A percentile compares a stretch with the other conserved stretches of the same genome.
These are phyloP conservation scores for Stephanodiscus minutulus DNA, from an alignment of 108 stramenopile genomes.

Conservation along the genomic window DNA sequence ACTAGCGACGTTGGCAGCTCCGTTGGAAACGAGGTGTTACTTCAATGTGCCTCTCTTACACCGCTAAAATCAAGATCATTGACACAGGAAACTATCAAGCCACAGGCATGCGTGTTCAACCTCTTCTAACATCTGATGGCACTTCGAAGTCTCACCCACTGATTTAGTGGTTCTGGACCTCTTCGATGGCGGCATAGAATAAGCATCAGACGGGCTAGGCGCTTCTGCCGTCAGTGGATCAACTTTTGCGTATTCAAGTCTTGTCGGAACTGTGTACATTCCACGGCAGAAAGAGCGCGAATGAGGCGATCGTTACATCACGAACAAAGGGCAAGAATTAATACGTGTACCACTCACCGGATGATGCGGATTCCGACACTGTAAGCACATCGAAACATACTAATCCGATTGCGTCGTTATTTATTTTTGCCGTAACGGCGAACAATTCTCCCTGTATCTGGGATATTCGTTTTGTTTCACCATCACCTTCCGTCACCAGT, in stretches of 20 bases:
- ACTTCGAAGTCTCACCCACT: constrained; percentile 1
- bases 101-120: constrained; percentile 32
- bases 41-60: not conserved
- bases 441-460: constrained; percentile 67
- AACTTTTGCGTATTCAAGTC: constrained; percentile 26
- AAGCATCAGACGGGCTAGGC: constrained; percentile 1
- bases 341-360: constrained; percentile 32
- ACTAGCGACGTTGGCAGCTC: no score
- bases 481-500: constrained; percentile 53
- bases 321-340: not conserved
- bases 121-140: constrained; percentile 40
- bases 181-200: constrained; percentile 18
- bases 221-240: constrained; percentile 6
- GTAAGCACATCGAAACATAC: constrained; percentile 59
- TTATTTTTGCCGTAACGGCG: constrained; percentile 58
- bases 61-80: constrained; percentile 4
- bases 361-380: constrained; percentile 58
- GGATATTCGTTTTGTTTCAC: constrained; percentile 54
- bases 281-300: not conserved
- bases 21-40: not conserved
- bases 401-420: constrained; percentile 51
- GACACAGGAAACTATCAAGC: constrained; percentile 33
- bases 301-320: not conserved
- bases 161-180: constrained; percentile 17
- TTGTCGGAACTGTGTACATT: constrained; percentile 17